These are phyloP conservation scores for Allomyces macrogynus DNA, from an alignment of 192 early-diverging fungal genomes.

Conservation along the genomic window DNA sequence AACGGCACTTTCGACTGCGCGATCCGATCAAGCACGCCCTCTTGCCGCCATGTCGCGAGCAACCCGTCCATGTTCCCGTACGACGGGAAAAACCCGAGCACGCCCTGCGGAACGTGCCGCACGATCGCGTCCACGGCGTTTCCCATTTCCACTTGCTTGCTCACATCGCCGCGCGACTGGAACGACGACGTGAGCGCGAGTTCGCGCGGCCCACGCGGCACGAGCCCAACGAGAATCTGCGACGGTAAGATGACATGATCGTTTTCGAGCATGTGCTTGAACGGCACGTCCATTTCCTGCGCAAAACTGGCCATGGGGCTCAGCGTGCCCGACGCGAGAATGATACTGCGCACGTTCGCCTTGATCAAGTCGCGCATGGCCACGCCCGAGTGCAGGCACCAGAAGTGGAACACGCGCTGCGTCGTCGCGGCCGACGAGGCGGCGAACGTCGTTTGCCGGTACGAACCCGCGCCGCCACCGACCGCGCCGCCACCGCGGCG, in stretches of 20 bases:
- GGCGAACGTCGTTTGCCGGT: no score
- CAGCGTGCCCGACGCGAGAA: conserved; percentile 43
- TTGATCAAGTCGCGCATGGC: conserved; percentile 27
- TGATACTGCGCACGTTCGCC: conserved; percentile 18
- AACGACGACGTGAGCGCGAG: no score
- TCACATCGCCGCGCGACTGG: no score
- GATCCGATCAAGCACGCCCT: conserved; percentile 8
- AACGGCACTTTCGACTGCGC: conserved; percentile 15
- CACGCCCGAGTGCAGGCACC: conserved; percentile 39
- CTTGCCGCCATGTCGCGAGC: conserved; percentile 5
- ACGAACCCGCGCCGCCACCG: no score
- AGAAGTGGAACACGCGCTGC: conserved; percentile 18
- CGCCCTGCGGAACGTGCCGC: conserved; percentile 16
- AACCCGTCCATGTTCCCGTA: conserved; percentile 20
- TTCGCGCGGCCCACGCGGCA: no score
- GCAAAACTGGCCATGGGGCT: conserved; percentile 34
- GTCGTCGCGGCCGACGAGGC: no score
- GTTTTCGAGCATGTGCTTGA: conserved; percentile 24
- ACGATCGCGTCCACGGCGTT: no score
- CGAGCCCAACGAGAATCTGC: no score
- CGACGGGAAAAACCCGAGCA: conserved; percentile 31
- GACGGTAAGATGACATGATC: not conserved
- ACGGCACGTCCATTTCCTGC: conserved; percentile 27
- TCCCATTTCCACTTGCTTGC: no score
- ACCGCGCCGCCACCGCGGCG: no score